Evolutionary conservation across 768 basidiomycete species (phyloP), one percentile per base, ranked within the genome.

Genomic region (Trametes sanguinea): DNA sequence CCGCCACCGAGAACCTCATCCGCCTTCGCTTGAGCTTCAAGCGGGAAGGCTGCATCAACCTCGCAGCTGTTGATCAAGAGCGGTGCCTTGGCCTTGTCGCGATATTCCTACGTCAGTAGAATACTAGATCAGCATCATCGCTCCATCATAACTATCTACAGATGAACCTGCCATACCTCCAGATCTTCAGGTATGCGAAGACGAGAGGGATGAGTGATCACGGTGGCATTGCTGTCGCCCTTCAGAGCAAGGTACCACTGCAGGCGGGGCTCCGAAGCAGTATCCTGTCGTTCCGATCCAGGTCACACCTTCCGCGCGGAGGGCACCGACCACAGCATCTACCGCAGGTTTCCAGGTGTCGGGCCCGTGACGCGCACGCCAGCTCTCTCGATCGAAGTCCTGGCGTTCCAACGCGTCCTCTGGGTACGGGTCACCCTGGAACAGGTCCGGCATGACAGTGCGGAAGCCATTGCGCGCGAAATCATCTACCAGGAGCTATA

Each of bases 181-280:
- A 81, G 67, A 63, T 80, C 79, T 7, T 69, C 68, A 5, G 77
- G 75, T 29, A 77, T 53, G 29, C 75, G 35, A 33, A 82, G 72
- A 2, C 76, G 65, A 2, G 83, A 82, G 0, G 84, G 85, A 66
- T 85, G 85, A 0, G 78, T 59, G 44, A 80, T 70, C 22, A 75
- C 76, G 2, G 74, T 74, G 44, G 76, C 80, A 13, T 78, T 67
- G 65, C 77, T 72, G 37, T 69, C 47, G 52, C 75, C 70, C 42
- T 80, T 78, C 54, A 79, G 75, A 0, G 83, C 79, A 43, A 84
- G 75, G 60, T 82, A 75, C 69, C 79, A 77, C 32, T n/a, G 71
- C 68, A 46, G 80, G 81, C n/a, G 78, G 77, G 2, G 73, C 80
- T 35, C 78, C 77, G 60, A 76, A 77, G 68, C 81, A 81, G 69